Conservation (phyloP, 2,329 filamentous ascomycete genomes). For the Huntiella omanensis region DNA sequence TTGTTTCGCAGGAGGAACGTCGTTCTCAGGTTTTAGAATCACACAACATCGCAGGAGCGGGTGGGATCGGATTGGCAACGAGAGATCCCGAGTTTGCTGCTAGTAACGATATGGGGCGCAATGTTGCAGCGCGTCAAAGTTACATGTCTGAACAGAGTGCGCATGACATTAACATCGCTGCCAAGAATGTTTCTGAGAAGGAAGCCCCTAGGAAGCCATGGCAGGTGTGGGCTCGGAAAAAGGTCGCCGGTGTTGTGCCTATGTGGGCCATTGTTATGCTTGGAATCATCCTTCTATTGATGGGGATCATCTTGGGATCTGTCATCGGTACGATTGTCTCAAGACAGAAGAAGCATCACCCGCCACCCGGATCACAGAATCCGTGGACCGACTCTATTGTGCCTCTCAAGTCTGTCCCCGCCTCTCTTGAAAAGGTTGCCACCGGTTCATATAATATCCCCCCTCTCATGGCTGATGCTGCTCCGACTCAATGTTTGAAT, state of each 20-base stretch:
- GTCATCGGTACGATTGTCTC: constrained; percentile 31
- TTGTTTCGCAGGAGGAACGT: background rate
- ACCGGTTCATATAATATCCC: constrained; percentile 39
- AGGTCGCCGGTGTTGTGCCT: constrained; percentile 39
- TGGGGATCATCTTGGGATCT: constrained; percentile 37
- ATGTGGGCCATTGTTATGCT: constrained; percentile 41
- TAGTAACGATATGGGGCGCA: constrained; percentile 29
- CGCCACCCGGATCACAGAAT: background rate
- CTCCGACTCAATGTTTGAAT: constrained; percentile 36
- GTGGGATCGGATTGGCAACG: constrained; percentile 40
- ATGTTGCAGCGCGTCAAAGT: constrained; percentile 33
- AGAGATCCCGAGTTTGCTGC: constrained; percentile 44
- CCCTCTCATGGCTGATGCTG: constrained; percentile 28
- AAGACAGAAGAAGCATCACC: constrained; percentile 14
- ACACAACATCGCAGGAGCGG: constrained; percentile 32
- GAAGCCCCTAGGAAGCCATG: constrained; percentile 26
- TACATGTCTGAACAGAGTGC: constrained; percentile 31
- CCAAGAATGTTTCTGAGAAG: constrained; percentile 29
- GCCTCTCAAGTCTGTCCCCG: constrained; percentile 18
- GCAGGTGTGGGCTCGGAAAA: constrained; percentile 33
- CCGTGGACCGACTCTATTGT: background rate
- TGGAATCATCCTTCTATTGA: constrained; percentile 27
- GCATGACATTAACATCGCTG: constrained; percentile 35
- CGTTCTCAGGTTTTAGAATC: background rate
- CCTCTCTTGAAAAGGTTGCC: constrained; percentile 31